Conservation (phyloP, 192 early-diverging fungal species). For the Linnemannia zychae region DNA sequence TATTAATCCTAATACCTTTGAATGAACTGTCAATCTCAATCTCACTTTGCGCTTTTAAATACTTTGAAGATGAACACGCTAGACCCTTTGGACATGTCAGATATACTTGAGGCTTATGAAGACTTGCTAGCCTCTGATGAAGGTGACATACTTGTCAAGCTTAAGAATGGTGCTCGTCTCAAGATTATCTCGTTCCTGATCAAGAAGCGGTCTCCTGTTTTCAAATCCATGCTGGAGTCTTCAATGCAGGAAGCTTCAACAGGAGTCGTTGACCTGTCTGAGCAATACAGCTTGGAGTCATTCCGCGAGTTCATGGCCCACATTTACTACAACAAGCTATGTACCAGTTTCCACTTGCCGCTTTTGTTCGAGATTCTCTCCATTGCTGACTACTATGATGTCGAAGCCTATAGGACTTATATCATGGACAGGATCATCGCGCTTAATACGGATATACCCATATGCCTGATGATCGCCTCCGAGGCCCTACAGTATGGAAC, state of each 20-base stretch:
- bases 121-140: constrained; percentile 22
- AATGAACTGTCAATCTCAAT: too few species aligned
- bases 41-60: not conserved
- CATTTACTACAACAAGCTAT: constrained; percentile 27
- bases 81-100: not conserved
- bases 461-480: constrained; percentile 18
- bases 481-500: constrained; percentile 31
- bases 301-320: constrained; percentile 34
- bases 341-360: constrained; percentile 14
- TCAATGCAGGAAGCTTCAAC: constrained; percentile 29
- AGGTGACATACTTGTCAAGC: constrained; percentile 30
- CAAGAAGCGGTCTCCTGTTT: constrained; percentile 27
- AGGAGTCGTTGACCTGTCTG: constrained; percentile 22
- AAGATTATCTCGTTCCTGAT: constrained; percentile 22
- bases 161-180: constrained; percentile 14
- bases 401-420: constrained; percentile 13
- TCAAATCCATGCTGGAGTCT: constrained; percentile 27
- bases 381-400: constrained; percentile 24
- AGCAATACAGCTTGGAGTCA: constrained; percentile 14
- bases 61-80: not conserved
- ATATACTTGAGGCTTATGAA: constrained; percentile 10
- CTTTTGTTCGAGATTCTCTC: constrained; percentile 30
- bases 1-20: too few species aligned
- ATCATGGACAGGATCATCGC: constrained; percentile 16
- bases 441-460: constrained; percentile 23